These are phyloP conservation scores for Athelia psychrophila DNA, from an alignment of 1,284 basidiomycete genomes.

Conservation along the genomic window DNA sequence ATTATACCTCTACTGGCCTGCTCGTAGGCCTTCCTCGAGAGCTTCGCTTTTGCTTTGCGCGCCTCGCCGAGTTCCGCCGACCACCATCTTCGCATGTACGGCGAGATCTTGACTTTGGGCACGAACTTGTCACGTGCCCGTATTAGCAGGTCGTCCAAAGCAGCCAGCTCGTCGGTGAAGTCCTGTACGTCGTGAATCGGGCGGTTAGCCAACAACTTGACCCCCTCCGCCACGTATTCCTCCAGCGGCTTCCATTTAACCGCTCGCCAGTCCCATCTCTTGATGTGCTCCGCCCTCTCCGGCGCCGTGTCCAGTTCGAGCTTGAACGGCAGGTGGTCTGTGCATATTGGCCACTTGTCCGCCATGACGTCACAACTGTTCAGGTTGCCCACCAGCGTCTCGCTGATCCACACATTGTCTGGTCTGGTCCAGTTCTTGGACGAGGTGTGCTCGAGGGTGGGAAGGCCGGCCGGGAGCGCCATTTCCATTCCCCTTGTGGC, in stretches of 20 bases:
- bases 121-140: slow-evolving; percentile 2
- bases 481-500: slow-evolving; percentile 21
- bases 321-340: slow-evolving; percentile 27
- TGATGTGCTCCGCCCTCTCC: not conserved
- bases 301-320: slow-evolving; percentile 9
- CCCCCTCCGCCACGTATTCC: slow-evolving; percentile 7
- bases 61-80: slow-evolving; percentile 17
- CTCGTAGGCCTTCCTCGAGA: slow-evolving; percentile 12
- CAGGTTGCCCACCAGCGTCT: slow-evolving; percentile 9
- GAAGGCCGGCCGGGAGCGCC: slow-evolving; percentile 19
- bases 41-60: slow-evolving; percentile 9
- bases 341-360: slow-evolving; percentile 8
- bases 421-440: slow-evolving; percentile 24
- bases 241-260: slow-evolving; percentile 23
- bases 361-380: slow-evolving; percentile 14
- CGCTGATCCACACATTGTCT: slow-evolving; percentile 27
- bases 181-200: slow-evolving; percentile 5
- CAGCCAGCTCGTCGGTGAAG: slow-evolving; percentile 6
- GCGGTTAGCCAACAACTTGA: not conserved
- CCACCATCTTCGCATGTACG: slow-evolving; percentile 25
- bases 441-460: slow-evolving; percentile 19
- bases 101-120: slow-evolving; percentile 5
- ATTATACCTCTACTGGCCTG: not conserved
- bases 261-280: slow-evolving; percentile 16
- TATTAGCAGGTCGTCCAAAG: slow-evolving; percentile 8